Conservation (phyloP, 371 early-diverging fungal genomes). For the Mucor piriformis region DNA sequence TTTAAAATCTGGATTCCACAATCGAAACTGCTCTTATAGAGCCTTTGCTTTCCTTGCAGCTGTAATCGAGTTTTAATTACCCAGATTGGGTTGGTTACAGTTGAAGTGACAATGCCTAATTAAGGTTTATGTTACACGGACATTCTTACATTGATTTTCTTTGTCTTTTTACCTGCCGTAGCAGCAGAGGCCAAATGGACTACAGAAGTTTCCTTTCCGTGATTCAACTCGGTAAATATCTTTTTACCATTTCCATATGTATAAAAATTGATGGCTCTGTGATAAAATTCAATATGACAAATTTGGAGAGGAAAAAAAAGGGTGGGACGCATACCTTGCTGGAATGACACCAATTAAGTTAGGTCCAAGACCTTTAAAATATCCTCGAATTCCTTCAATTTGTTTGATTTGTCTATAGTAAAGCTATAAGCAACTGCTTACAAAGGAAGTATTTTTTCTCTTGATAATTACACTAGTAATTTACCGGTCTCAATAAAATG, state of each 20-base stretch:
- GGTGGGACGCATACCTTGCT: constrained; percentile 33
- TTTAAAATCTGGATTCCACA: constrained; percentile 70
- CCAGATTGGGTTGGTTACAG: constrained; percentile 95
- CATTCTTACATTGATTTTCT: not conserved
- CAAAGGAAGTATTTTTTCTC: too few relatives aligned
- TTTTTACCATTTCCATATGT: constrained; percentile 89
- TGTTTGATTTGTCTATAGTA: constrained; percentile 64
- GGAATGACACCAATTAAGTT: constrained; percentile 94
- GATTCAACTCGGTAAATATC: constrained; percentile 70
- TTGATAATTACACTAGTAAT: constrained; percentile 49
- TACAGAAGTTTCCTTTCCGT: constrained; percentile 75
- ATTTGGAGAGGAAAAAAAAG: too few relatives aligned
- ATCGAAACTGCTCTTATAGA: constrained; percentile 63
- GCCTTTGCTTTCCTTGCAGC: constrained; percentile 61
- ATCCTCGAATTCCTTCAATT: constrained; percentile 83
- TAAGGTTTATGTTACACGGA: not conserved
- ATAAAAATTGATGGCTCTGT: constrained; percentile 90
- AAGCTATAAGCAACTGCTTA: too few relatives aligned
- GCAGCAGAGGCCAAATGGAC: constrained; percentile 87
- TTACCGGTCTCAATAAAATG: constrained; percentile 57
- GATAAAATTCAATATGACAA: constrained; percentile 3
- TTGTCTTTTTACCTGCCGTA: constrained; percentile 65
- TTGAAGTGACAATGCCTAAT: constrained; percentile 69
- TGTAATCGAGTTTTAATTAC: constrained; percentile 95
- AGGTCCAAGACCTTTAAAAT: constrained; percentile 94